Evolutionary conservation across 768 basidiomycete genomes (phyloP).

Genomic region (Boletellus emodensis): DNA sequence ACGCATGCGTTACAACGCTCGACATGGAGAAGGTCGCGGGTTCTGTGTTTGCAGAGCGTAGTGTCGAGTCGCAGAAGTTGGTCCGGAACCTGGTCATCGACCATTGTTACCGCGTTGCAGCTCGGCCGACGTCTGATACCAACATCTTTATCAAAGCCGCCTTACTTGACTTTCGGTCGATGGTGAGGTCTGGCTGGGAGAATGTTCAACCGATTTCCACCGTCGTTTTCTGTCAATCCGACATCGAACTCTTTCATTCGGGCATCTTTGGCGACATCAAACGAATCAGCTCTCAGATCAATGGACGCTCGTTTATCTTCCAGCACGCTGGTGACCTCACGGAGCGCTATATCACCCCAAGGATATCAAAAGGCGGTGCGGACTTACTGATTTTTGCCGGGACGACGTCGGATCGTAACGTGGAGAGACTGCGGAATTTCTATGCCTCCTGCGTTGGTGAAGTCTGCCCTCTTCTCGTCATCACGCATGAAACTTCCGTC

Average conservation of each 20-base stretch:
- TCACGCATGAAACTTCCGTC: slow-evolving; percentile 10
- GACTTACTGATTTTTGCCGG: slow-evolving; percentile 25
- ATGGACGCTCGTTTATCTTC: slow-evolving; percentile 24
- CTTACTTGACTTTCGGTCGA: slow-evolving; percentile 24
- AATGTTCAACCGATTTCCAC: slow-evolving; percentile 12
- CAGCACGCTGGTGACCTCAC: slow-evolving; percentile 15
- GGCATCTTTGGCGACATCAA: slow-evolving; percentile 17
- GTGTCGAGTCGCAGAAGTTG: slow-evolving; percentile 17
- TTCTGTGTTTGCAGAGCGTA: slow-evolving; percentile 17
- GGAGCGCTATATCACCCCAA: slow-evolving; percentile 14
- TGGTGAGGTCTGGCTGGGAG: slow-evolving; percentile 26
- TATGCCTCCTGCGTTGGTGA: slow-evolving; percentile 21
- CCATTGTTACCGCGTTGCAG: slow-evolving; percentile 13
- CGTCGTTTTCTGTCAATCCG: slow-evolving; percentile 19
- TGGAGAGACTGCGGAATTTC: slow-evolving; percentile 7
- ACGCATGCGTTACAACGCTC: slow-evolving; percentile 42
- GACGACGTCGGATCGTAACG: slow-evolving; percentile 7
- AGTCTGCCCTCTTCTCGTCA: slow-evolving; percentile 22
- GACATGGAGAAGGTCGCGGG: slow-evolving; percentile 10
- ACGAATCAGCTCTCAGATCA: slow-evolving; percentile 17
- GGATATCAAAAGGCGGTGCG: slow-evolving; percentile 19
- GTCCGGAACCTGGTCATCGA: slow-evolving; percentile 21
- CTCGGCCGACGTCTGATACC: slow-evolving; percentile 16
- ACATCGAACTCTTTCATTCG: slow-evolving; percentile 9
- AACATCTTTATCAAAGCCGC: slow-evolving; percentile 26